Conservation (phyloP, 768 basidiomycete species). For the Phaeotremella skinneri region DNA sequence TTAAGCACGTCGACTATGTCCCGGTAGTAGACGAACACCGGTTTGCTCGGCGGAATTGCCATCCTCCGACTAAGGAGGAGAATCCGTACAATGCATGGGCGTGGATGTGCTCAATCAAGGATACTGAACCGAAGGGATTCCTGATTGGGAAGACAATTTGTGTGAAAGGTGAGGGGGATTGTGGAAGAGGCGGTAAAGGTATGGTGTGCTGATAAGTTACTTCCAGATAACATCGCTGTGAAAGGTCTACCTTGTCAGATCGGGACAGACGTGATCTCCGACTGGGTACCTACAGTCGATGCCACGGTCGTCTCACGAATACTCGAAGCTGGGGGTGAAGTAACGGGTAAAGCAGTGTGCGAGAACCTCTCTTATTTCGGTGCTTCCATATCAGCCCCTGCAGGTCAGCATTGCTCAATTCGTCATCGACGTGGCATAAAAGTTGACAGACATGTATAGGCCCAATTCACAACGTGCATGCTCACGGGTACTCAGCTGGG, state of each 20-base stretch:
- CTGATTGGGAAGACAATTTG: conserved; percentile 52
- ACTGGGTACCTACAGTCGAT: conserved; percentile 49
- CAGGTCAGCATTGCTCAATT: too few relatives aligned
- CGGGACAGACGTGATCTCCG: conserved; percentile 52
- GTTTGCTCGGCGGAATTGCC: not conserved
- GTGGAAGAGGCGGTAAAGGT: too few relatives aligned
- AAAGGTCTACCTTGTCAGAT: conserved; percentile 55
- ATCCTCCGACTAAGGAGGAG: conserved; percentile 20
- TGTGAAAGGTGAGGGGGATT: conserved; percentile 51
- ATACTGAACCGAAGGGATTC: conserved; percentile 9
- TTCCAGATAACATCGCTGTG: conserved; percentile 50
- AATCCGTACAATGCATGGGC: conserved; percentile 24
- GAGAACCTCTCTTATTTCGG: conserved; percentile 25
- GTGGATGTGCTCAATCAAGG: conserved; percentile 8
- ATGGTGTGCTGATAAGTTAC: too few relatives aligned
- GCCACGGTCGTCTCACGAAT: conserved; percentile 56
- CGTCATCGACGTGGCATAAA: too few relatives aligned
- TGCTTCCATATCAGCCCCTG: conserved; percentile 6
- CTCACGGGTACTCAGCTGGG: conserved; percentile 53
- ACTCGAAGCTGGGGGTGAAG: conserved; percentile 53
- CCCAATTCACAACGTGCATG: conserved; percentile 54
- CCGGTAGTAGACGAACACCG: conserved; percentile 3
- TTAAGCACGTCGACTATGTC: conserved; percentile 2
- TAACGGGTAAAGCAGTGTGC: conserved; percentile 53
- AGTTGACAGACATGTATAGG: conserved; percentile 1